Conservation (phyloP, 345 rosid genomes). For the Corchorus capsularis region DNA sequence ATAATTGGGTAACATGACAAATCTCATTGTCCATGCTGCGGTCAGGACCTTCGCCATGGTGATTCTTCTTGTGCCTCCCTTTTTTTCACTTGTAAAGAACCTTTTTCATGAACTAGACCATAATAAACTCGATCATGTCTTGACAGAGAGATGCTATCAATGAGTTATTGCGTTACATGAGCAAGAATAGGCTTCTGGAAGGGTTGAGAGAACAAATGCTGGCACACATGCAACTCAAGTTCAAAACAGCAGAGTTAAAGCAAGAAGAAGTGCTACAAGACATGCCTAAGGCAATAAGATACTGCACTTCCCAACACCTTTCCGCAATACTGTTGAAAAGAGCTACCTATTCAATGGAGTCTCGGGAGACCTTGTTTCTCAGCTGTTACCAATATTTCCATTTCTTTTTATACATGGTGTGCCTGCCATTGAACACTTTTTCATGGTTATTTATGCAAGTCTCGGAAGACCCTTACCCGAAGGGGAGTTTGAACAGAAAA, state of each 20-base stretch:
- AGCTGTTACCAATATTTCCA: constrained; percentile 47
- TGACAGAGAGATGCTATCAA: constrained; percentile 79
- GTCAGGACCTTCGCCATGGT: constrained; percentile 74
- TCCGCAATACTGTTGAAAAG: constrained; percentile 50
- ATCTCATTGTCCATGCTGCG: constrained; percentile 79
- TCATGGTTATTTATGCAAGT: background rate
- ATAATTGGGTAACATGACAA: constrained; percentile 94
- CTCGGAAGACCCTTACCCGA: constrained; percentile 69
- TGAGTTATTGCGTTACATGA: constrained; percentile 69
- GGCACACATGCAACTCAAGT: constrained; percentile 89
- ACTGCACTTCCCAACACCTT: constrained; percentile 84
- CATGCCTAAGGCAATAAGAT: constrained; percentile 89
- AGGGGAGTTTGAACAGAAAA: constrained; percentile 95
- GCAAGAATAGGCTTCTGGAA: constrained; percentile 82
- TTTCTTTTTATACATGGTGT: background rate
- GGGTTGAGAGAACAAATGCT: constrained; percentile 86
- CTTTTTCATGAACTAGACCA: background rate
- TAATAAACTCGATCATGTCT: constrained; percentile 12
- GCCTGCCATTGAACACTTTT: background rate
- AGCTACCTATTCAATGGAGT: constrained; percentile 78
- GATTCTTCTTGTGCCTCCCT: constrained; percentile 17
- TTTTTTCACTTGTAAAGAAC: background rate
- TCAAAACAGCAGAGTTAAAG: constrained; percentile 79
- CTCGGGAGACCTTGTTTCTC: constrained; percentile 69
- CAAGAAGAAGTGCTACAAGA: constrained; percentile 85